Conservation (phyloP, 2,329 filamentous ascomycete genomes). For the Colletotrichum sp. region DNA sequence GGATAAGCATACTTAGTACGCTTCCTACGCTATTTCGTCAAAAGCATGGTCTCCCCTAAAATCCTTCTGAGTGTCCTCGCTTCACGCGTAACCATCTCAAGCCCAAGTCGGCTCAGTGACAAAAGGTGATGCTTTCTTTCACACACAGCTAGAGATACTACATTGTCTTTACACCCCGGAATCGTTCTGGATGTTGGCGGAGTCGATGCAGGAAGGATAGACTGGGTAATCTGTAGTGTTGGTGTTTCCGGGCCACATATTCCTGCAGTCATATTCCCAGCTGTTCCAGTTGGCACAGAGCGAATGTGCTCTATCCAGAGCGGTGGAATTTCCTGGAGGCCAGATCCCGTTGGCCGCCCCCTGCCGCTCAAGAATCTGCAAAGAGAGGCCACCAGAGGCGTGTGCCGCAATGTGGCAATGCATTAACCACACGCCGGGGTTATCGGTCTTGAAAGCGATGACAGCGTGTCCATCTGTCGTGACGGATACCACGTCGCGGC, state of each 20-base stretch:
- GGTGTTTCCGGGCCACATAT: background rate
- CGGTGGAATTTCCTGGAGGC: accelerated
- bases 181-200: background rate
- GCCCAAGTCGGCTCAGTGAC: too few relatives aligned
- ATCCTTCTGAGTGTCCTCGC: too few relatives aligned
- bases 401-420: background rate
- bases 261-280: background rate
- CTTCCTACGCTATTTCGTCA: too few relatives aligned
- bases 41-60: too few relatives aligned
- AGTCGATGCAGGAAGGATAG: background rate
- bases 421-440: background rate
- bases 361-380: background rate
- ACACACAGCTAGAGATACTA: too few relatives aligned
- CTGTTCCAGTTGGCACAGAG: background rate
- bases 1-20: too few relatives aligned
- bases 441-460: background rate
- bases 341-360: accelerated
- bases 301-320: accelerated
- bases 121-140: too few relatives aligned
- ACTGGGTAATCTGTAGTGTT: accelerated
- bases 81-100: too few relatives aligned
- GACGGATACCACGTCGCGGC: background rate
- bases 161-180: background rate
- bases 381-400: accelerated
- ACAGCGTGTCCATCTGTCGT: accelerated